Evolutionary conservation across 495 filamentous ascomycete genomes (phyloP), one percentile per base, ranked within the genome.

Genomic region (Penicillium atrosanguineum): DNA sequence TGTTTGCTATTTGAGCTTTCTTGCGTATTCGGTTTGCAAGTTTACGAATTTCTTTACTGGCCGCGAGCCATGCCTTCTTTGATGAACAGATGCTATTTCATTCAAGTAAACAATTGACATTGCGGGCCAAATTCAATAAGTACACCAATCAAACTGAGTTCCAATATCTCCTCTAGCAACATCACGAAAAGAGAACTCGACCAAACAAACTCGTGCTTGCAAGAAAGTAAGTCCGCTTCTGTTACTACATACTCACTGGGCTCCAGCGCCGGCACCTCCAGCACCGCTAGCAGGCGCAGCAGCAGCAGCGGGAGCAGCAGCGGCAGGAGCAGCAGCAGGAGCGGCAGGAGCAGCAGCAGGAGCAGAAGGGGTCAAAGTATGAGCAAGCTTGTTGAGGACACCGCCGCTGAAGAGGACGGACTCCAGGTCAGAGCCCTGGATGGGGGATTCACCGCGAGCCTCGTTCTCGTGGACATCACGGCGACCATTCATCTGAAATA

Each of bases 381-480:
- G 39, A 36, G 25, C 39, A 0, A 67, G 9, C 37, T 64, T 62
- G 8, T 53, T 53, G 15, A 67, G 21, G 20, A 50, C 48, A 52
- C 64, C 61, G 18, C 52, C 45, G 16, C 48, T n/a, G 11, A 64
- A 26, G 6, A 67, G 18, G 36, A 60, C 61, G 39, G 55, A 56
- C 0, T 56, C 46, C 19, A 67, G 44, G 5, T 58, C 59, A 7
- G 64, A 54, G 16, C 64, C 64, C 50, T 64, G 48, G 28, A 67
- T 58, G 16, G 64, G 64, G 1, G 58, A 23, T 11, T 18, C 49
- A 14, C 45, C 46, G 18, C 60, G 57, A 7, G 60, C 31, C 44
- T 63, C 55, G 7, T 48, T 23, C 8, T 51, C 16, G 12, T 52
- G 25, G 3, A 31, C 50, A 12, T 67, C 61, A 45, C 61, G 61